Conservation (phyloP, 306 rosid genomes). For the Castanospermum australe region DNA sequence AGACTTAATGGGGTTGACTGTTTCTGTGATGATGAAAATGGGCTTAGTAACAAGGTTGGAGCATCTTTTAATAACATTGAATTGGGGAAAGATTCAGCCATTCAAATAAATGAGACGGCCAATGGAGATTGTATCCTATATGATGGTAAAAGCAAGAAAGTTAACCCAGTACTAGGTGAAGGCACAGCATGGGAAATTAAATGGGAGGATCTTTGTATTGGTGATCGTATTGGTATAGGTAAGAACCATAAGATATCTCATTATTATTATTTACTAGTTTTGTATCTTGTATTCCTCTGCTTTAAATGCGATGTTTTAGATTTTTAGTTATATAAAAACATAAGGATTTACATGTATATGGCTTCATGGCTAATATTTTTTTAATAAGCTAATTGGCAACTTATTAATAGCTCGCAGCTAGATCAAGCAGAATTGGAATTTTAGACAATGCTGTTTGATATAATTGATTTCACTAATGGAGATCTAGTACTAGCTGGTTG, state of each 20-base stretch:
- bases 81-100: slow-evolving; percentile 38
- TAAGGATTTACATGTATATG: neutral
- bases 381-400: neutral
- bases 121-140: slow-evolving; percentile 31
- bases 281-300: slow-evolving; percentile 6
- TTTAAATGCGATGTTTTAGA: neutral
- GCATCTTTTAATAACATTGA: slow-evolving; percentile 30
- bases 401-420: neutral
- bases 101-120: slow-evolving; percentile 39
- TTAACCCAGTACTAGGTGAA: slow-evolving; percentile 64
- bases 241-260: slow-evolving; percentile 44
- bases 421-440: neutral
- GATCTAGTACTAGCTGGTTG: neutral
- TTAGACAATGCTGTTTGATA: slow-evolving; percentile 13
- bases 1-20: slow-evolving; percentile 22
- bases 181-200: slow-evolving; percentile 85
- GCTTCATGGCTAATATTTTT: neutral
- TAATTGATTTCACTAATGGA: neutral
- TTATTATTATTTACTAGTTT: neutral
- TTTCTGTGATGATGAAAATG: slow-evolving; percentile 40
- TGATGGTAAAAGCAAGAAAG: slow-evolving; percentile 49
- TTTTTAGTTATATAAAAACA: neutral
- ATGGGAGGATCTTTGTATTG: slow-evolving; percentile 96
- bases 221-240: slow-evolving; percentile 99
- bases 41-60: slow-evolving; percentile 35